Percentiles rank a stretch among this genome's conserved stretches.
Conservation (phyloP, 257 asterid species). For the Petrea volubilis region DNA sequence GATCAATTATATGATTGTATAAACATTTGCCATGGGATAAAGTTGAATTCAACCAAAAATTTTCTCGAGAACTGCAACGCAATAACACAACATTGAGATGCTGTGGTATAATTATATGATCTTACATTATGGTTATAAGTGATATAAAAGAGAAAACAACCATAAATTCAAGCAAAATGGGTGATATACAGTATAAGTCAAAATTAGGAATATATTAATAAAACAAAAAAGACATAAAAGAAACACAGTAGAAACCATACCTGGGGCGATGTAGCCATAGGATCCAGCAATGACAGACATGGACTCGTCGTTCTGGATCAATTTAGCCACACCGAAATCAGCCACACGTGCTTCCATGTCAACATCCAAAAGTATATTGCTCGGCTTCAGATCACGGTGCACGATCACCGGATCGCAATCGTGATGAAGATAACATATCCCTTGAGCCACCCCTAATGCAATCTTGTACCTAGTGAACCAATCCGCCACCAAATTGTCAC, state of each 20-base stretch:
- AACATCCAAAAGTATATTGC: constrained; percentile 69
- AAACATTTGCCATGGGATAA: too few relatives aligned
- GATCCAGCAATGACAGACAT: constrained; percentile 95
- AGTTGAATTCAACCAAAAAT: too few relatives aligned
- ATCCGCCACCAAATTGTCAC: constrained; percentile 53
- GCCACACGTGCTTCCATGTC: constrained; percentile 87
- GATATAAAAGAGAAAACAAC: background rate
- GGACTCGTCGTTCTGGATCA: constrained; percentile 64
- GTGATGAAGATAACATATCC: constrained; percentile 85
- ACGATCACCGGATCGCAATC: constrained; percentile 86
- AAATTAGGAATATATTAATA: background rate
- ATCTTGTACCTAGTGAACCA: constrained; percentile 77
- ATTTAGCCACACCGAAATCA: constrained; percentile 86
- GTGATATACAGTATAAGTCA: background rate
- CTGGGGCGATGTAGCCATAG: constrained; percentile 96
- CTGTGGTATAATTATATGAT: background rate
- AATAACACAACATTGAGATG: background rate
- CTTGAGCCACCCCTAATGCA: constrained; percentile 88
- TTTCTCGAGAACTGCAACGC: too few relatives aligned
- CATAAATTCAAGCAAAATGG: background rate
- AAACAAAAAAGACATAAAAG: background rate
- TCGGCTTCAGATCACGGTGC: constrained; percentile 72
- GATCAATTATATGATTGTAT: too few relatives aligned
- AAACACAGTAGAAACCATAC: constrained; percentile 41
- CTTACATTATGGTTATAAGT: background rate